Base-by-base conservation (phyloP, 352 stramenopile genomes). In the Phytophthora chlamydospora region DNA sequence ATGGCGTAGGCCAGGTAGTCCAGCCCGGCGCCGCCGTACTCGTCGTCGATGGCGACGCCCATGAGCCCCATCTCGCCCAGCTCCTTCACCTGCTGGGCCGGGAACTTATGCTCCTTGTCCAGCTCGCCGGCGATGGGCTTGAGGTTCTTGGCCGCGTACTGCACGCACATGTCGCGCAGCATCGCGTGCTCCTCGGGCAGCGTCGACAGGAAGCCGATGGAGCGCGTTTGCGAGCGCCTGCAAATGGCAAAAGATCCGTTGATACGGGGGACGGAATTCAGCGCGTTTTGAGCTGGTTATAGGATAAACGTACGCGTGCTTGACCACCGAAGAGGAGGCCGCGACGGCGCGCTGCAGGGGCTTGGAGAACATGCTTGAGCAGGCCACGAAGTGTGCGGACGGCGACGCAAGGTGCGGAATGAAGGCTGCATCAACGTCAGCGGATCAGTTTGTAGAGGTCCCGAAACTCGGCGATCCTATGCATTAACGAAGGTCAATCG, bases 1-100 rank as follows among this genome's bases (percentile, higher is more conserved):
- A 99, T 98, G 17, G 96, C 91, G 73, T 99, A 99, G 7, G 92
- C 92, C 24, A 99, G 64, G 61, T 97, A 97, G 76, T 99, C 96
- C 42, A 99, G 83, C 9, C 91, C 97, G 6, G 88, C 89, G 19
- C 97, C 97, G 36, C 91, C 92, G 59, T 96, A 91, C 33, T 97
- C 68, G 27, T 92, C 80, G 33, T 81, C 62, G 19, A 98, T 85
- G 43, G 95, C 95, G 36, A 99, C 93, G 24, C 97, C 97, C 94
- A 99, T 98, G 17, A 99, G 71, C 3, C 96, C 96, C 65, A 98
- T 95, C 58, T 98, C 95, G 14, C 89, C 89, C 58, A 97, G 62
- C 66, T 92, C 77, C 66, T 90, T 87, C 12, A 97, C 75, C 51
- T 93, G 84, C 50, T 96, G 58, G 7, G 71, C 76, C 14, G 91